Evolutionary conservation across 2,329 filamentous ascomycete species (phyloP), one percentile per base, ranked within the genome.

Genomic region (Hymenoscyphus albidus): DNA sequence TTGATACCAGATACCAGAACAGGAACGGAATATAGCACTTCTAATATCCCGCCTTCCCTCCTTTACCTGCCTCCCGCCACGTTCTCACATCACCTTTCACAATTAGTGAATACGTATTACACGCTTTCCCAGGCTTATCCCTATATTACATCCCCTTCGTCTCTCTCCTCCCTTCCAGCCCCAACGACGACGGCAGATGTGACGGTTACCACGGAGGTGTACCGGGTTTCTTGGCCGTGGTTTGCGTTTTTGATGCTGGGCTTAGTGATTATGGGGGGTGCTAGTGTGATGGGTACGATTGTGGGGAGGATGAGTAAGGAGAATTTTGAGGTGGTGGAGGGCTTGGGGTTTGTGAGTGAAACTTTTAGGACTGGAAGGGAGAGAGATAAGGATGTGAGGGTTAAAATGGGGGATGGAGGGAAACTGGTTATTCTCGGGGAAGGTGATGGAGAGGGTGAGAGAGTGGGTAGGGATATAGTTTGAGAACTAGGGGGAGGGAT

Each of bases 91-190:
- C 56, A 58, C 42, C 39, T 65, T 1, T 51, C 48, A 3, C 64
- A 65, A 39, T 14, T 65, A 0, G 40, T 65, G 18, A 65, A 65
- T 22, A 63, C 64, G 12, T 65, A 63, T 38, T 65, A 65, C 31
- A 63, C 61, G 5, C 64, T 65, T 27, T 55, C 39, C 3, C 64
- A 65, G 54, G 55, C 44, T 1, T 58, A 48, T 22, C 32, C 35
- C 13, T 14, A 61, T 10, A 63, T 65, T 16, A 35, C 63, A 6
- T 54, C 54, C n/a, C 59, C 59, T n/a, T n/a, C 16, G 5, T 9
- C n/a, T 10, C 16, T 40, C 6, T 10, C 18, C 22, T 31, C 62
- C 13, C 16, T 27, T 14, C 32, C 54, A 13, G 51, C 48, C 1
- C 42, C 54, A 6, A 62, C 54, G 1, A 31, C 44, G 16, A 39